A percentile compares a stretch with the other conserved stretches of the same genome.
These are phyloP conservation scores for Podila horticola DNA, from an alignment of 192 early-diverging fungal species.

Conservation along the genomic window DNA sequence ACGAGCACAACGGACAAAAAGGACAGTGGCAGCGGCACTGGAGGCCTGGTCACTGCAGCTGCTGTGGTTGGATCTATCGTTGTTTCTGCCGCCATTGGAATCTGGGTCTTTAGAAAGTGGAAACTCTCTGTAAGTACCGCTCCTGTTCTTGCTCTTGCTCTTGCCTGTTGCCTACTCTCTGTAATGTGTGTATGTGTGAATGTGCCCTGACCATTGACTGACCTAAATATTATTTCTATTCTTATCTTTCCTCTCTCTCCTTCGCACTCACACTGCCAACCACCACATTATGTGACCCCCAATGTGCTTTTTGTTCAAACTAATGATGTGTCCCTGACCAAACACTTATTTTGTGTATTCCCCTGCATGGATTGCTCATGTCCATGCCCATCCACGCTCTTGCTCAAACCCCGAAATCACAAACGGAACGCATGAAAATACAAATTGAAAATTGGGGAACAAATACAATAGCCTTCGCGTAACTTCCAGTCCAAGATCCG, in stretches of 20 bases:
- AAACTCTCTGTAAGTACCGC: constrained; percentile 54
- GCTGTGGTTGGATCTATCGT: constrained; percentile 55
- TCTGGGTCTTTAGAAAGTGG: constrained; percentile 66
- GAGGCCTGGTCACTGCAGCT: constrained; percentile 48
- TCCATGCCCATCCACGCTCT: neutral
- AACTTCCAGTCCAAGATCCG: constrained; percentile 58
- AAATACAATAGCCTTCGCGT: constrained; percentile 44
- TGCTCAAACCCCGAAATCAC: neutral
- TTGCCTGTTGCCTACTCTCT: too few species aligned
- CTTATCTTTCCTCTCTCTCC: too few species aligned
- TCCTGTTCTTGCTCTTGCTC: neutral
- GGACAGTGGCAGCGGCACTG: neutral
- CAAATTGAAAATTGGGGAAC: neutral
- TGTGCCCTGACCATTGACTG: too few species aligned
- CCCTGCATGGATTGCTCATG: too few species aligned
- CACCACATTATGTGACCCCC: too few species aligned
- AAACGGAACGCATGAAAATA: neutral
- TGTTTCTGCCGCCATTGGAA: constrained; percentile 56
- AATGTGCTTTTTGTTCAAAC: too few species aligned
- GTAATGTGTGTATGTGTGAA: too few species aligned
- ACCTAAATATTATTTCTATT: too few species aligned
- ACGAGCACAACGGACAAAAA: neutral
- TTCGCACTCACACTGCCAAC: too few species aligned
- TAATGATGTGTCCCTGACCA: too few species aligned
- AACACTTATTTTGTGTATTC: neutral